Evolutionary conservation across 805 yeast species (phyloP), one percentile per base, ranked within the genome.

Genomic region (Zygotorulaspora florentina): DNA sequence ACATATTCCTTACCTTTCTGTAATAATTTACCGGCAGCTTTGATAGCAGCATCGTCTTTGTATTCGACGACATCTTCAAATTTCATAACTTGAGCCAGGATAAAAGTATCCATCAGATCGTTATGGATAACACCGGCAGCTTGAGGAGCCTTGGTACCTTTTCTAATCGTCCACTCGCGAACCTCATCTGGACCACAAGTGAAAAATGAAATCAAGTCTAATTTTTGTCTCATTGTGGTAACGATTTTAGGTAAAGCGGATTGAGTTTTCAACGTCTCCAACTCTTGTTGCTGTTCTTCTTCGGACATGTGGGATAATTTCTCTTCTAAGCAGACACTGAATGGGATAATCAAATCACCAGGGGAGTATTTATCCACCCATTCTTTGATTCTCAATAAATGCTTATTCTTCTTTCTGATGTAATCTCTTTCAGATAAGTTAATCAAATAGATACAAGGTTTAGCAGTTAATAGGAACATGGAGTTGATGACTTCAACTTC

Each of bases 81-180:
- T 62, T 88, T 90, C 62, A 88, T 88, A 54, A 93, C 85, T 67
- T 88, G 89, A 37, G 98, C 99, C 59, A 88, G 81, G 61, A 93
- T 89, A 67, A 93, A 93, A 17, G 98, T 91, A 68, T 84, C 87
- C 78, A 87, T 90, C 66, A 91, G 79, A 71, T 91, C 99, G 33
- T 90, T 86, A 69, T 93, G 99, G 60, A 91, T 91, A 37, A 93
- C 96, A 66, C 97, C 98, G 17, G 99, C 99, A 37, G 99, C 98
- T 63, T 86, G 89, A n/a, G 99, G 99, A 43, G 97, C 97, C 58
- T 87, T 83, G 39, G 91, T 85, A 58, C 95, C 95, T 57, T 76
- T 74, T 71, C 98, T 81, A 53, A 93, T 81, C 29, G 99, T 93
- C 99, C 99, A 93, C 70, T 95, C 97, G 68, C 97, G 85, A 41